Evolutionary conservation across 2,329 filamentous ascomycete genomes (phyloP), one percentile per base, ranked within the genome.

Genomic region (Thyridium curvatum): DNA sequence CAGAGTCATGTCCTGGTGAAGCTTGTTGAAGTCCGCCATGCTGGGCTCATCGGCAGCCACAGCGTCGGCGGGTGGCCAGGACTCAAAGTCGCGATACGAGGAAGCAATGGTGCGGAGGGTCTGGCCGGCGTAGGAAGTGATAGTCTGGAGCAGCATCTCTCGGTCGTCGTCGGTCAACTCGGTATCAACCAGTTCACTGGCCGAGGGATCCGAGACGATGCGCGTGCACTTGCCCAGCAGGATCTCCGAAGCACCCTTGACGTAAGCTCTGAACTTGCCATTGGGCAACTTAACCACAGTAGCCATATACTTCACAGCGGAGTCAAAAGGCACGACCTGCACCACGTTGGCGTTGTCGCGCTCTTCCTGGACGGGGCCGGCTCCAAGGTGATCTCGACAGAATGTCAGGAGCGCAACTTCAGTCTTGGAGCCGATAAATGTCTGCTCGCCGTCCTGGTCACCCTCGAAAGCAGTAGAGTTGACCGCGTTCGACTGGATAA

Each of bases 71-170:
- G 14, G 30, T 21, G 9, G 14, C 31, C 8, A 26, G 21, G 21
- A 69, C 30, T 80, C 69, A 45, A 85, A 88, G 46, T 90, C 85
- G 39, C 77, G 76, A 60, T 86, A 88, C 8, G 85, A 71, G 42
- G 88, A 71, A 31, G 77, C 84, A 45, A 90, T 88, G 1, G 84
- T 89, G 34, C 85, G 79, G 12, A 90, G 72, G 12, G 84, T 88
- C 28, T 78, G 69, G 4, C 71, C 71, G 4, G 79, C 79, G 46
- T 83, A 84, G 9, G 71, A 68, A 14, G 75, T 71, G 48, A 83
- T 83, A 35, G 76, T 61, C 16, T 67, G 61, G 31, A 62, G 64
- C 15, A 83, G 56, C 3, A 66, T 70, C 30, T 76, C 65, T 21
- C 72, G 68, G 46, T 82, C 77, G 12, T 77, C 68, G 2, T 66